Evolutionary conservation across 2,329 filamentous ascomycete genomes (phyloP).

Genomic region (Dothistroma pini): DNA sequence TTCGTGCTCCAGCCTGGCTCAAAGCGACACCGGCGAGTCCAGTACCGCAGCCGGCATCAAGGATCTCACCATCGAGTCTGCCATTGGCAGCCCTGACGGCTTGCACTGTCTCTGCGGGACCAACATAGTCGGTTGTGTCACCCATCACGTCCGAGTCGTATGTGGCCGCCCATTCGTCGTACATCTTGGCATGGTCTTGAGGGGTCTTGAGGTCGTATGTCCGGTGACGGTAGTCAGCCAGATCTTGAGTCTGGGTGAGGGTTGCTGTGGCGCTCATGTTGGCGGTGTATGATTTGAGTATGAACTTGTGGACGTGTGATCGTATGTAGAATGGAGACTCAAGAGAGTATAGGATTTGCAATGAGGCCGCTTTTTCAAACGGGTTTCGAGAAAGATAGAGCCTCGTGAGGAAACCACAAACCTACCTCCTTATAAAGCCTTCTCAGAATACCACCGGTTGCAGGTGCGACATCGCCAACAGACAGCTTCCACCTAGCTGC

Average conservation of each 20-base stretch:
- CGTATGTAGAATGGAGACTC: not conserved
- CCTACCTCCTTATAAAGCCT: not conserved
- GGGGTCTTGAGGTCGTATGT: constrained; percentile 14
- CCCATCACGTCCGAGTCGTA: constrained; percentile 44
- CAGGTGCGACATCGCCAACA: not conserved
- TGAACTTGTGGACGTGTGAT: not conserved
- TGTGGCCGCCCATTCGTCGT: constrained; percentile 47
- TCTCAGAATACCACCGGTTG: not conserved
- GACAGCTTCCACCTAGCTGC: not conserved
- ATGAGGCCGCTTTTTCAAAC: not conserved
- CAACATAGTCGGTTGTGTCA: constrained; percentile 39
- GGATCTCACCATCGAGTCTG: constrained; percentile 12
- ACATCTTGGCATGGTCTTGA: constrained; percentile 33
- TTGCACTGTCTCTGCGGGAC: constrained; percentile 30
- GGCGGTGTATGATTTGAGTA: not conserved
- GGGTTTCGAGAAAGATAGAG: not conserved
- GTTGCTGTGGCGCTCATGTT: constrained; percentile 2
- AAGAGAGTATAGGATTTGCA: not conserved
- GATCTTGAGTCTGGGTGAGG: not conserved
- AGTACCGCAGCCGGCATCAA: constrained; percentile 14
- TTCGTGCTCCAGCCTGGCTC: not conserved
- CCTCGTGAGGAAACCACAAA: not conserved
- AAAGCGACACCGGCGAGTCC: constrained; percentile 4
- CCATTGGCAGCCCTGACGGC: constrained; percentile 15
- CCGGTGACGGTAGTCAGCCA: constrained; percentile 3